These are phyloP conservation scores for Ramaria rubella DNA, from an alignment of 768 basidiomycete species.

Conservation along the genomic window DNA sequence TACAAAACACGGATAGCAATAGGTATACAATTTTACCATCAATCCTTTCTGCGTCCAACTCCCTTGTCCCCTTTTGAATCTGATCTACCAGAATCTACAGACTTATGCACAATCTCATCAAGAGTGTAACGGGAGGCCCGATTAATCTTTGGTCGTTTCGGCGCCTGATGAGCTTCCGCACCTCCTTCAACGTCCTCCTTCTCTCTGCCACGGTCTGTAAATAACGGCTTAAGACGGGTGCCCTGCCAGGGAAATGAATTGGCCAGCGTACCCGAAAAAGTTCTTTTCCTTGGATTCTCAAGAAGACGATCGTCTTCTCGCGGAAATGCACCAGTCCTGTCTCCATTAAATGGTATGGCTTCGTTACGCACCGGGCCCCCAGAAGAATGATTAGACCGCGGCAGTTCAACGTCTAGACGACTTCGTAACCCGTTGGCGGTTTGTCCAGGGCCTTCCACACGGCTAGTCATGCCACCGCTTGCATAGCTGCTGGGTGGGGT, in stretches of 20 bases:
- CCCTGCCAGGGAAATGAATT: neutral
- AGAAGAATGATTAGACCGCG: neutral
- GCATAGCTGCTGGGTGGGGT: neutral
- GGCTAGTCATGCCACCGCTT: neutral
- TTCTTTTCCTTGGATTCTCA: slow-evolving; percentile 50
- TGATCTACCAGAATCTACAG: slow-evolving; percentile 4
- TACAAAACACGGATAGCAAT: neutral
- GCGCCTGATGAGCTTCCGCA: slow-evolving; percentile 37
- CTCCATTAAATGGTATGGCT: neutral
- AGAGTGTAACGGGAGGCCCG: slow-evolving; percentile 25
- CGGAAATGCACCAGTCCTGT: neutral
- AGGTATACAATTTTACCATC: neutral
- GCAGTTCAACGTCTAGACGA: neutral
- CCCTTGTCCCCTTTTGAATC: neutral
- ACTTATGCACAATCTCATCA: slow-evolving; percentile 5
- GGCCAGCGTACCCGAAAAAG: slow-evolving; percentile 55
- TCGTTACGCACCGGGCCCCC: neutral
- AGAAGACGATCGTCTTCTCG: slow-evolving; percentile 52
- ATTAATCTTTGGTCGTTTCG: slow-evolving; percentile 56
- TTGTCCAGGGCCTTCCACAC: neutral
- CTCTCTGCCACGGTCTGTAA: slow-evolving; percentile 48
- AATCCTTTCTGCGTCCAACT: neutral
- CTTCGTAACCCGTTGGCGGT: neutral
- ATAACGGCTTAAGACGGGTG: neutral
- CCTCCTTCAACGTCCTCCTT: slow-evolving; percentile 42